These are phyloP conservation scores for Diplodia seriata DNA, from an alignment of 2,329 filamentous ascomycete genomes.

Conservation along the genomic window DNA sequence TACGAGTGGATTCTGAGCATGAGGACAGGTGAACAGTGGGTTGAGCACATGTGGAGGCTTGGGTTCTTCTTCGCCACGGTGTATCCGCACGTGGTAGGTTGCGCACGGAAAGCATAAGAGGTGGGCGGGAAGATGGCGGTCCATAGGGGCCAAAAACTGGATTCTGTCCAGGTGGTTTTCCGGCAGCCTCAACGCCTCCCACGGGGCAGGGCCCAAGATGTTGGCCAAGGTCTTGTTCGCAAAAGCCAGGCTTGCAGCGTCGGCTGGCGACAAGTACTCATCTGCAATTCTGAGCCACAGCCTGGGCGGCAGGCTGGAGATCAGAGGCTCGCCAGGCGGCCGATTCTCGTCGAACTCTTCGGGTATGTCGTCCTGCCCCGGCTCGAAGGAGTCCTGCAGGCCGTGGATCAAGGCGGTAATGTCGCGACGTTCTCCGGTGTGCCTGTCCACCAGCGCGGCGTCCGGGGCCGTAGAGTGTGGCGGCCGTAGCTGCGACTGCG, in stretches of 20 bases:
- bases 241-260: slow-evolving; percentile 58
- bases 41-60: slow-evolving; percentile 62
- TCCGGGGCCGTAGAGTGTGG: slow-evolving; percentile 9
- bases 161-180: slow-evolving; percentile 56
- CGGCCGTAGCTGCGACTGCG: background rate
- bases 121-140: slow-evolving; percentile 60
- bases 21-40: slow-evolving; percentile 64
- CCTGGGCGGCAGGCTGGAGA: slow-evolving; percentile 54
- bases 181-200: slow-evolving; percentile 44
- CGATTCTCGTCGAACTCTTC: slow-evolving; percentile 45
- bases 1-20: slow-evolving; percentile 57
- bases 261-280: slow-evolving; percentile 51
- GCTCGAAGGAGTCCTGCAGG: slow-evolving; percentile 47
- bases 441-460: slow-evolving; percentile 25
- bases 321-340: slow-evolving; percentile 34
- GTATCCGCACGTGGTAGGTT: slow-evolving; percentile 61
- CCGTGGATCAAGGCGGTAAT: slow-evolving; percentile 49
- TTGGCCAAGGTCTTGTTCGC: slow-evolving; percentile 56
- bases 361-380: slow-evolving; percentile 36
- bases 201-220: slow-evolving; percentile 52
- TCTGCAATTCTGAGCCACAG: slow-evolving; percentile 56
- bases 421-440: slow-evolving; percentile 37
- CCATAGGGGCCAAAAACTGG: slow-evolving; percentile 60
- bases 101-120: slow-evolving; percentile 66
- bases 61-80: slow-evolving; percentile 61